Base-by-base conservation (phyloP, 2,329 filamentous ascomycete species). In the Penicillium glabrum region DNA sequence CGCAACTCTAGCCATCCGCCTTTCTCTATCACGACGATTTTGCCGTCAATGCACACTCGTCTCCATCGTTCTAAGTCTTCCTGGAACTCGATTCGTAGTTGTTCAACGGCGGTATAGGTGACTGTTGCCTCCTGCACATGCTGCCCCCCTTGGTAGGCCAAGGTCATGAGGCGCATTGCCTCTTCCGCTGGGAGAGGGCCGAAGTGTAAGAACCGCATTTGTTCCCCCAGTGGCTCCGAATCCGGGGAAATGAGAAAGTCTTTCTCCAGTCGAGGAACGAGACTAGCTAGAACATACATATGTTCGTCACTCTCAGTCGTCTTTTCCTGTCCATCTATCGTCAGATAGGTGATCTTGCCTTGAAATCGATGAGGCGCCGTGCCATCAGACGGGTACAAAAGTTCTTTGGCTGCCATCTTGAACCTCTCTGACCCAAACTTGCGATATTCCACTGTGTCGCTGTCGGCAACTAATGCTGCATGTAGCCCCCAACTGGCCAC, bases 401-500 rank as follows among this genome's bases (percentile, higher is more conserved):
- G 83, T 66, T 91, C 87, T 51, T 86, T 82, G 0, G 91, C 93
- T 0, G 91, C 92, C 84, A 96, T 91, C 55, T 87, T 83, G 75
- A 98, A 98, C 21, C 93, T 83, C 69, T 89, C 85, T 31, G 82
- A 80, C 13, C 93, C 93, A 67, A 89, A 87, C 63, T 85, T 84
- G 60, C 93, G 88, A 74, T 93, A 93, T 62, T 86, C 88, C 0
- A 84, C 79, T 0, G 93, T 96, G 73, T 98, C 93, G 73, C 90
- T 95, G 77, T 97, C 92, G 65, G 90, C 92, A 23, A 98, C 91
- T 3, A 98, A 82, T 43, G 88, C 87, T 29, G 93, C 90, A 69
- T 98, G 93, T 68, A 98, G 86, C 21, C 90, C 93, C 83, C 96
- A 96, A 72, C 89, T 95, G 45, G 88, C 88, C 2, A 98, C 93